phyloP scores from a whole-genome alignment of 1,284 basidiomycete species.

The Ganoderma lucidum region DNA sequence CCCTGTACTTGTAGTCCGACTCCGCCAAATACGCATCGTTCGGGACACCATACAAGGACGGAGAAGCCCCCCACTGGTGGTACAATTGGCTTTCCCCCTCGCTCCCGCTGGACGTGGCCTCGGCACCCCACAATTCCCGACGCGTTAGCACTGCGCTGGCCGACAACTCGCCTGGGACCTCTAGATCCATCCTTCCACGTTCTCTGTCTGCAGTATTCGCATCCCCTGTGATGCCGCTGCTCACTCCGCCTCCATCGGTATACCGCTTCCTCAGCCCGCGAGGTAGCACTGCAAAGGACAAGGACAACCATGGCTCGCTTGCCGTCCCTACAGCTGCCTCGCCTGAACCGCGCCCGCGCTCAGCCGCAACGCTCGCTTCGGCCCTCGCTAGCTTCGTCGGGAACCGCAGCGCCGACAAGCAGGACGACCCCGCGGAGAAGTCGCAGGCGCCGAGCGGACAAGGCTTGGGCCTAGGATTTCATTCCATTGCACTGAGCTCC shows the following conservation, averaged over 20 bases:
- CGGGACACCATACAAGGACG: conserved; percentile 19
- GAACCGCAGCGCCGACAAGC: not conserved
- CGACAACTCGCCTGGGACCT: not conserved
- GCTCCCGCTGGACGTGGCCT: conserved; percentile 4
- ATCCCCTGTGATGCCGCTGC: conserved; percentile 15
- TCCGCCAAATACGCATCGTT: conserved; percentile 15
- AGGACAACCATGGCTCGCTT: not conserved
- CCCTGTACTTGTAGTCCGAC: conserved; percentile 8
- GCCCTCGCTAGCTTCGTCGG: too few species aligned
- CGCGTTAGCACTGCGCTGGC: not conserved
- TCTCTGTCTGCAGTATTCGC: conserved; percentile 23
- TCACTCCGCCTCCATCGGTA: conserved; percentile 7
- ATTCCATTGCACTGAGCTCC: not conserved
- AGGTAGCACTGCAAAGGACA: not conserved
- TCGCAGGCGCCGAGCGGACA: not conserved
- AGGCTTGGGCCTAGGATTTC: not conserved
- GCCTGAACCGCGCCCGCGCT: not conserved
- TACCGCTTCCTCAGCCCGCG: not conserved
- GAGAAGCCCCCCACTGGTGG: conserved; percentile 23
- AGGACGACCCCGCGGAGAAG: not conserved
- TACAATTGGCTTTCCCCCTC: conserved; percentile 24
- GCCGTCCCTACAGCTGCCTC: not conserved
- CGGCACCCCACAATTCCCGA: not conserved
- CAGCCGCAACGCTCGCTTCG: not conserved
- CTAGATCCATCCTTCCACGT: conserved; percentile 11